phyloP scores from a whole-genome alignment of 257 asterid species.

The Forsythia suspensa region DNA sequence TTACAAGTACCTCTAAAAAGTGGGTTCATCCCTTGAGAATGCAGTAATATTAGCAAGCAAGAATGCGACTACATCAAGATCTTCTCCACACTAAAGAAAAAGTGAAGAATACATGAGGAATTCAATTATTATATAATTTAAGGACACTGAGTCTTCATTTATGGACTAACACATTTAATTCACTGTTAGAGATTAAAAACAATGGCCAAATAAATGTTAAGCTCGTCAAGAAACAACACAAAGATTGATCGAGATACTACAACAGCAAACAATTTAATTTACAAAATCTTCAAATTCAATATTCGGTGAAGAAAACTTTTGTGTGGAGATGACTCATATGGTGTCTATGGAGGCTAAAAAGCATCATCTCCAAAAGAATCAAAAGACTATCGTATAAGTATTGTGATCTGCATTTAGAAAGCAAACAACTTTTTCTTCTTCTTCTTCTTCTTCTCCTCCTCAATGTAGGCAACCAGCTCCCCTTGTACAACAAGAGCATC shows the following conservation, averaged over 20 bases:
- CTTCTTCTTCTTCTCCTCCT: constrained; percentile 63
- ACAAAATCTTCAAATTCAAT: constrained; percentile 11
- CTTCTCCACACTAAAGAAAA: no score
- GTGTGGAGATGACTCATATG: constrained; percentile 13
- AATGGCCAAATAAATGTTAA: background rate
- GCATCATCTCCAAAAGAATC: no score
- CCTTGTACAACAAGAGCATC: constrained; percentile 65
- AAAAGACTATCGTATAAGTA: no score
- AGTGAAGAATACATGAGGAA: no score
- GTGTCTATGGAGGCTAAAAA: background rate
- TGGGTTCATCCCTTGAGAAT: no score
- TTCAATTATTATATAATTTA: no score
- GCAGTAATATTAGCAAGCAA: no score
- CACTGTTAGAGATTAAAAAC: background rate
- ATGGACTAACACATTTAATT: background rate
- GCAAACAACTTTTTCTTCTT: constrained; percentile 87
- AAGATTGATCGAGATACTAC: constrained; percentile 4
- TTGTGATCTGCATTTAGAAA: constrained; percentile 35
- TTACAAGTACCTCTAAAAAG: no score
- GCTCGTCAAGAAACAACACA: background rate
- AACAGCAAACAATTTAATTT: constrained; percentile 17
- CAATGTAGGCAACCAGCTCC: constrained; percentile 67
- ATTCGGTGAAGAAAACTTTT: constrained; percentile 18
- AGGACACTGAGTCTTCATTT: background rate
- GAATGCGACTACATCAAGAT: no score